Conservation (phyloP, 768 basidiomycete genomes). For the Boletus huronensis region DNA sequence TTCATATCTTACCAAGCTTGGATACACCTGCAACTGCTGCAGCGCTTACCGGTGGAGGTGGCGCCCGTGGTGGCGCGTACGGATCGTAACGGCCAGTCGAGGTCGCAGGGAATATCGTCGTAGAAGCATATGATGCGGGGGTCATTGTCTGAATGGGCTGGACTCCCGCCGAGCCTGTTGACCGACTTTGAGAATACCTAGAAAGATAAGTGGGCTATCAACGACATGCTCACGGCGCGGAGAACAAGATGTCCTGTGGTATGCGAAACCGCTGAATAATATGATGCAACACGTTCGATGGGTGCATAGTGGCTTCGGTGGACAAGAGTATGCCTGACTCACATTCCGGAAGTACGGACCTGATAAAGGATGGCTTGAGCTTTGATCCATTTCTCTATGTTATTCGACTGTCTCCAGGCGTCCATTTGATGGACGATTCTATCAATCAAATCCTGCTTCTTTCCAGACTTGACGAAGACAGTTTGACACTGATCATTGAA, state of each 20-base stretch:
- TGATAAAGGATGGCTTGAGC: conserved; percentile 65
- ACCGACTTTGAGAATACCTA: conserved; percentile 30
- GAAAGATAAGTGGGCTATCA: conserved; percentile 15
- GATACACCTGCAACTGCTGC: conserved; percentile 27
- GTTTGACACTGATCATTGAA: conserved; percentile 77
- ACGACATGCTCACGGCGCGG: conserved; percentile 5
- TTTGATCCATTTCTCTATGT: conserved; percentile 64
- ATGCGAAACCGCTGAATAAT: conserved; percentile 5
- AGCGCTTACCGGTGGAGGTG: conserved; percentile 37
- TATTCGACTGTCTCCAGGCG: conserved; percentile 52
- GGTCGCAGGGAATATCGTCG: conserved; percentile 23
- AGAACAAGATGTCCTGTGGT: conserved; percentile 2
- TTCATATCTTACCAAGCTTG: conserved; percentile 27
- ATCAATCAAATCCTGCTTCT: conserved; percentile 86
- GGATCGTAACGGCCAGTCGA: conserved; percentile 57
- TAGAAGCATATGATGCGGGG: conserved; percentile 19
- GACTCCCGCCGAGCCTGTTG: conserved; percentile 20
- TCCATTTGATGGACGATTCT: conserved; percentile 61
- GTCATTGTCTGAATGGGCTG: conserved; percentile 26
- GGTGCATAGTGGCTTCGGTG: conserved; percentile 7
- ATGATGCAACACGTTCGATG: conserved; percentile 8
- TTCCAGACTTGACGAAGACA: conserved; percentile 69
- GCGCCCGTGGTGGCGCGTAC: conserved; percentile 56
- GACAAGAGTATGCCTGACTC: conserved; percentile 36
- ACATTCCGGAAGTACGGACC: conserved; percentile 65